A percentile compares a stretch with the other conserved stretches of the same genome.
These are phyloP conservation scores for Quercus gilva DNA, from an alignment of 306 rosid genomes.

Conservation along the genomic window DNA sequence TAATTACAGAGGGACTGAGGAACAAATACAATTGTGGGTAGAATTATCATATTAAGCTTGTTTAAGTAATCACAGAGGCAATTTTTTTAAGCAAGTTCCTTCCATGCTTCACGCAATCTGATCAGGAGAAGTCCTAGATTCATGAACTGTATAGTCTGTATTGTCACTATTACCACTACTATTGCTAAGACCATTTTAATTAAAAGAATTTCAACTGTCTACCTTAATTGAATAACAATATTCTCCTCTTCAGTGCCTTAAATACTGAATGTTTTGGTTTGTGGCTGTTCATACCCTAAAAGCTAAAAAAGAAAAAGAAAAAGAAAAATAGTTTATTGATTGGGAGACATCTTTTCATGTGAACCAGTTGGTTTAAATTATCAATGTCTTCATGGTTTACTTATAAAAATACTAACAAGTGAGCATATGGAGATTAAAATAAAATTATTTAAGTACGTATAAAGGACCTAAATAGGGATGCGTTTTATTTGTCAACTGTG, in stretches of 20 bases:
- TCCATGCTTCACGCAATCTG: neutral
- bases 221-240: neutral
- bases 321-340: neutral
- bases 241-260: neutral
- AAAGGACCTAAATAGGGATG: neutral
- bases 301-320: neutral
- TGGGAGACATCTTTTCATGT: neutral
- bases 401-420: neutral
- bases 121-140: neutral
- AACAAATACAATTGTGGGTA: too few relatives aligned
- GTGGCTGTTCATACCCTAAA: neutral
- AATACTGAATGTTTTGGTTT: neutral
- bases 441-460: neutral
- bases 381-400: neutral
- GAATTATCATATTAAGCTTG: neutral
- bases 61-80: neutral
- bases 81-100: neutral
- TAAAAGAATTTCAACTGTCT: neutral
- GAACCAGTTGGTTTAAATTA: neutral
- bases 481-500: neutral
- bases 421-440: neutral
- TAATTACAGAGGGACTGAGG: neutral
- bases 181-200: neutral
- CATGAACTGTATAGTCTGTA: neutral
- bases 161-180: neutral